Evolutionary conservation across 2,329 filamentous ascomycete species (phyloP).

Genomic region (Arachnomyces sp.): DNA sequence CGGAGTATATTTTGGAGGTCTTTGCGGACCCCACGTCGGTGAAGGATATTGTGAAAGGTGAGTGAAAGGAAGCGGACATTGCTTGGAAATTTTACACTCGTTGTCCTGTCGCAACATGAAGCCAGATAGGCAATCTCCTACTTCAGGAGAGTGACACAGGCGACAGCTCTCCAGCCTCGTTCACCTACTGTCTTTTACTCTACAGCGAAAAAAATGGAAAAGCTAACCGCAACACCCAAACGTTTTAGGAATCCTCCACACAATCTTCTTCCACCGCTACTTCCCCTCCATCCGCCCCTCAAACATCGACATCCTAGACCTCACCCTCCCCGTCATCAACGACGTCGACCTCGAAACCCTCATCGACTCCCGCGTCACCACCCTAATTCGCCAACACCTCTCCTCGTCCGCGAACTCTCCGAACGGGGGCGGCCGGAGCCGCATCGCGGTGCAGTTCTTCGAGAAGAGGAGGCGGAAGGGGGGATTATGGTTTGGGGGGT

Average conservation of each 20-base stretch:
- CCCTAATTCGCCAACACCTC: constrained; percentile 69
- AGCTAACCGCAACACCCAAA: constrained; percentile 9
- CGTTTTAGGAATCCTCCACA: constrained; percentile 71
- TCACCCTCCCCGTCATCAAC: constrained; percentile 80
- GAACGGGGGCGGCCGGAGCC: constrained; percentile 58
- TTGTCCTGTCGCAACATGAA: no score
- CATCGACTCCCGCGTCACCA: constrained; percentile 76
- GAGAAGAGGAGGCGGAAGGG: constrained; percentile 81
- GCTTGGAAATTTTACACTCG: no score
- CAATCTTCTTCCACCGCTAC: constrained; percentile 98
- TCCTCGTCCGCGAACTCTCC: constrained; percentile 48
- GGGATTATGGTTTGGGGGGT: constrained; percentile 56
- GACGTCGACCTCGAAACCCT: constrained; percentile 87
- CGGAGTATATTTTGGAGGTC: constrained; percentile 88
- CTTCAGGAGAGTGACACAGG: no score
- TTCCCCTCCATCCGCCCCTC: constrained; percentile 77
- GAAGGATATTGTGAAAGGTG: constrained; percentile 88
- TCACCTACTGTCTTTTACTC: no score
- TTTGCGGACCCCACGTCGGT: constrained; percentile 86
- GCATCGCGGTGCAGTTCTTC: constrained; percentile 84
- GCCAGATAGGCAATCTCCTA: no score
- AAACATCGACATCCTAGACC: constrained; percentile 80
- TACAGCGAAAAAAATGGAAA: background rate
- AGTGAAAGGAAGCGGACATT: constrained; percentile 13
- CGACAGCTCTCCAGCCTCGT: no score